Percentiles rank a stretch among this genome's conserved stretches.
Conservation (phyloP, 2,329 filamentous ascomycete genomes). For the Phyllosticta capitalensis region DNA sequence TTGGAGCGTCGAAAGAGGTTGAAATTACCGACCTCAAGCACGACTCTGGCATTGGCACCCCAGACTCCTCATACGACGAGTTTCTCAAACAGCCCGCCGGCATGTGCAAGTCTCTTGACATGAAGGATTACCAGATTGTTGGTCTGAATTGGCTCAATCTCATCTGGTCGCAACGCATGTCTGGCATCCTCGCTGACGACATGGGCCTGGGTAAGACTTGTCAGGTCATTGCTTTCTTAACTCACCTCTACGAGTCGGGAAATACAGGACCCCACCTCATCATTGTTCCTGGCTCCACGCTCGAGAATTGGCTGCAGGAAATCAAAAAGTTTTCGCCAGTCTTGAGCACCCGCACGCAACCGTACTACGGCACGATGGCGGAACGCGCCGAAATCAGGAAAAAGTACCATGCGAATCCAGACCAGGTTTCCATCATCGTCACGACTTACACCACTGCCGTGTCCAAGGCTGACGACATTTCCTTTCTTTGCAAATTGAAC, state of each 20-base stretch:
- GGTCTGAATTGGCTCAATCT: constrained; percentile 91
- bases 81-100: constrained; percentile 60
- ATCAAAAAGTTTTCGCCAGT: constrained; percentile 78
- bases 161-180: constrained; percentile 68
- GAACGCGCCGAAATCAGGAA: constrained; percentile 61
- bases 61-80: constrained; percentile 33
- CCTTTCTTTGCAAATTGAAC: constrained; percentile 51
- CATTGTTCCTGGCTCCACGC: constrained; percentile 83
- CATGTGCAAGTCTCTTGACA: constrained; percentile 64
- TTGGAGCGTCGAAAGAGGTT: constrained; percentile 45
- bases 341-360: constrained; percentile 52
- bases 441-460: constrained; percentile 61
- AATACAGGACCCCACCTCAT: constrained; percentile 68
- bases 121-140: constrained; percentile 92
- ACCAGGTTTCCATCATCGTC: constrained; percentile 59
- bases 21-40: constrained; percentile 46
- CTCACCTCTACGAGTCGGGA: constrained; percentile 64
- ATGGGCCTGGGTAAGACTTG: constrained; percentile 96
- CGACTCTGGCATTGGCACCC: constrained; percentile 61
- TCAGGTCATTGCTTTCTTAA: constrained; percentile 86
- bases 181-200: constrained; percentile 90
- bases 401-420: constrained; percentile 53
- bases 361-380: constrained; percentile 61
- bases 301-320: constrained; percentile 92
- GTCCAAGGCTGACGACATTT: constrained; percentile 50